Conservation (phyloP, 2,329 filamentous ascomycete species). For the Ceratocystis variospora region DNA sequence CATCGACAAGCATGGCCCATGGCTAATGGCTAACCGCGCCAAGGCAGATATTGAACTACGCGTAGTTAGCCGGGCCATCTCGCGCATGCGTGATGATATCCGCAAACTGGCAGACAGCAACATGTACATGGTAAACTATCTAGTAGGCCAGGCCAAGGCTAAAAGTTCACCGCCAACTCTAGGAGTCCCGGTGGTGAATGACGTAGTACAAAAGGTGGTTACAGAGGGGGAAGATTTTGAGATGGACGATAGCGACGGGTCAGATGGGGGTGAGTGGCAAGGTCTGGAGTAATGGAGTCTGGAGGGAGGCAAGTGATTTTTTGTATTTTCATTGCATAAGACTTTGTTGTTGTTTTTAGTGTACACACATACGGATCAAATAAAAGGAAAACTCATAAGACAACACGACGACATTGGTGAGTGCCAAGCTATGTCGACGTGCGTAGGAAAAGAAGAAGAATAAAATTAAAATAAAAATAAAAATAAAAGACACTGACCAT, state of each 20-base stretch:
- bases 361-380: conserved; percentile 17
- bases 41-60: conserved; percentile 75
- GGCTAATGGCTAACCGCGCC: conserved; percentile 66
- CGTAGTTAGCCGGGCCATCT: conserved; percentile 65
- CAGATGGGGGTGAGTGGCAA: conserved; percentile 22
- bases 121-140: conserved; percentile 74
- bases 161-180: conserved; percentile 22
- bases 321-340: conserved; percentile 10
- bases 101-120: conserved; percentile 77
- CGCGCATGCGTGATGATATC: conserved; percentile 68
- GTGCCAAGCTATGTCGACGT: no score
- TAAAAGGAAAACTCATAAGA: conserved; percentile 1
- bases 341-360: conserved; percentile 17
- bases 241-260: conserved; percentile 27
- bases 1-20: conserved; percentile 70
- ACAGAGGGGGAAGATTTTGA: conserved; percentile 24
- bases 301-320: neutral
- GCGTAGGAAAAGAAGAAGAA: no score
- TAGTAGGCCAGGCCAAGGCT: conserved; percentile 40
- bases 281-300: conserved; percentile 18
- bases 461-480: no score
- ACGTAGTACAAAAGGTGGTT: conserved; percentile 20
- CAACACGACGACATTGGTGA: neutral
- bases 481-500: no score
- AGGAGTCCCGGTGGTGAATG: conserved; percentile 18